A percentile compares a stretch with the other conserved stretches of the same genome.
Evolutionary conservation across 139 green algal species (phyloP).

Genomic region (Chlamydomonas applanata): DNA sequence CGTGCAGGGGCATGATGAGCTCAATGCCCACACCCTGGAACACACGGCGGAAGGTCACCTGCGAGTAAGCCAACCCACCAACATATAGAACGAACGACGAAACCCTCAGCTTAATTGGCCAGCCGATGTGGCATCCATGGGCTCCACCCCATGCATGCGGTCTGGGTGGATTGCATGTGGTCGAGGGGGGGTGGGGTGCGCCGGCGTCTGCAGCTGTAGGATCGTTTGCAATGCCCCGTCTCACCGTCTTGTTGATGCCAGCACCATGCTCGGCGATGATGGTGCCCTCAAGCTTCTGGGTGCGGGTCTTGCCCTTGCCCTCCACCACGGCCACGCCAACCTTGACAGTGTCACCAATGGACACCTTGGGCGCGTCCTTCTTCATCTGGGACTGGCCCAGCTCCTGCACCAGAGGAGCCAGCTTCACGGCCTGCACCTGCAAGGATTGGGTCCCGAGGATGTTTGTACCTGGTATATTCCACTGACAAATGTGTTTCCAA

Average conservation of each 20-base stretch:
- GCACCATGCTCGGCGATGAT: slow-evolving; percentile 47
- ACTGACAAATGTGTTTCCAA: no score
- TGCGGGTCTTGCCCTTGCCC: slow-evolving; percentile 49
- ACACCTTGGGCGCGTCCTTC: neutral
- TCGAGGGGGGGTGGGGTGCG: neutral
- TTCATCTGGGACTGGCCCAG: slow-evolving; percentile 18
- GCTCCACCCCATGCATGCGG: neutral
- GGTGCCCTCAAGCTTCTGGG: slow-evolving; percentile 49
- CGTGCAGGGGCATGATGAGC: slow-evolving; percentile 47
- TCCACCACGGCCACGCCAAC: slow-evolving; percentile 44
- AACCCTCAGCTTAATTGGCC: no score
- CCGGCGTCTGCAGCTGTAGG: no score
- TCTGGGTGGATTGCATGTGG: neutral
- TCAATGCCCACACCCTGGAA: slow-evolving; percentile 61
- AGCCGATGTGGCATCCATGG: no score
- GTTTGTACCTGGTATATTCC: no score
- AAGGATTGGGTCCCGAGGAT: no score
- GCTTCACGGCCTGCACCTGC: no score
- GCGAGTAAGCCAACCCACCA: neutral
- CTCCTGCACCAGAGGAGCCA: neutral
- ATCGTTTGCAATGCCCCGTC: neutral
- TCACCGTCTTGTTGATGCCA: slow-evolving; percentile 46
- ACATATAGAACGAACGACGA: neutral
- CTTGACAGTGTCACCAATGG: slow-evolving; percentile 51
- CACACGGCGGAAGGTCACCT: slow-evolving; percentile 29